These are phyloP conservation scores for Iris macrosiphon DNA, from an alignment of 106 monocot species.

Conservation along the genomic window DNA sequence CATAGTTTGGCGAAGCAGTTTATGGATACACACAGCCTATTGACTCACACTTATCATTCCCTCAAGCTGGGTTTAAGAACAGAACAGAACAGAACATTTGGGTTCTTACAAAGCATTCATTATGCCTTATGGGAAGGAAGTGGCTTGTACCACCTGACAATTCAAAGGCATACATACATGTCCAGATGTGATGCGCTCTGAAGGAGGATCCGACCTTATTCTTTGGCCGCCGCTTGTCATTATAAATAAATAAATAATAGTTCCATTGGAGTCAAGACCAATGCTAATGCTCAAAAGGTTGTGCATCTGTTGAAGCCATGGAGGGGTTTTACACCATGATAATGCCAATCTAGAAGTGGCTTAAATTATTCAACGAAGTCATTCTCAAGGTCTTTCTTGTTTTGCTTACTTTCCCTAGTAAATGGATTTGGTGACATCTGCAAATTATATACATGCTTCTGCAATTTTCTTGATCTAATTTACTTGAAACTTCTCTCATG, in stretches of 20 bases:
- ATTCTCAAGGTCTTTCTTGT: too few relatives aligned
- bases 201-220: conserved; percentile 80
- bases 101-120: conserved; percentile 83
- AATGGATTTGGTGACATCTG: too few relatives aligned
- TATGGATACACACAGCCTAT: conserved; percentile 41
- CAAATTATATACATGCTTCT: too few relatives aligned
- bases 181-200: conserved; percentile 29
- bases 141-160: conserved; percentile 58
- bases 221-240: conserved; percentile 85
- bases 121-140: conserved; percentile 68
- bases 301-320: conserved; percentile 28
- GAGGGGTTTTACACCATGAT: too few relatives aligned
- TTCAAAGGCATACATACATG: conserved; percentile 29
- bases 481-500: too few relatives aligned
- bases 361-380: too few relatives aligned
- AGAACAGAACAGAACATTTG: conserved; percentile 61
- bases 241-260: conserved; percentile 52
- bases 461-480: too few relatives aligned
- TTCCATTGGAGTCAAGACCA: conserved; percentile 25
- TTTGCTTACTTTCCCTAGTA: too few relatives aligned
- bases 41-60: conserved; percentile 38
- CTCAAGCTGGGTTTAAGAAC: conserved; percentile 52
- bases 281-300: conserved; percentile 16
- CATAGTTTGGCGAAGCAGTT: conserved; percentile 79
- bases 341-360: too few relatives aligned